These are phyloP conservation scores for Scedosporium boydii DNA, from an alignment of 2,329 filamentous ascomycete genomes.

Conservation along the genomic window DNA sequence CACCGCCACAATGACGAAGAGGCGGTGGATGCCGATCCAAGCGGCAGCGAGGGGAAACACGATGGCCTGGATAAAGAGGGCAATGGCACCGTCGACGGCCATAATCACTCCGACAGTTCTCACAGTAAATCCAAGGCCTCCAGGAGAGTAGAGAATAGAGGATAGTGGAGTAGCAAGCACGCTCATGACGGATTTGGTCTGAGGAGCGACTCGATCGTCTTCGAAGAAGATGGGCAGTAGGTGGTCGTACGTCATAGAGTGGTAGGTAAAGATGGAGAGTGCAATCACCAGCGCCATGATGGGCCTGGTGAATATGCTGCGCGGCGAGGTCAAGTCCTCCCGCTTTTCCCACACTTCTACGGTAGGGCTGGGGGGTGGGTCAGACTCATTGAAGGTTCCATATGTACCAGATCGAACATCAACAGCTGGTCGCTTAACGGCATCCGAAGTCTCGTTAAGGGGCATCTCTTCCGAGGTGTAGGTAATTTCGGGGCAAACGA, in stretches of 20 bases:
- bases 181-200: conserved; percentile 13
- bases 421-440: conserved; percentile 61
- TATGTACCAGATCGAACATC: conserved; percentile 50
- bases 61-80: conserved; percentile 48
- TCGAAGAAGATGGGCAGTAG: conserved; percentile 89
- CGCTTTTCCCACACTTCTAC: conserved; percentile 19
- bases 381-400: conserved; percentile 39
- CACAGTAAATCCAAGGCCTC: conserved; percentile 53
- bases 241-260: conserved; percentile 92
- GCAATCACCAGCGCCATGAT: conserved; percentile 54
- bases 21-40: conserved; percentile 46
- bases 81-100: conserved; percentile 49
- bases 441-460: conserved; percentile 64
- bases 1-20: conserved; percentile 48
- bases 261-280: conserved; percentile 84
- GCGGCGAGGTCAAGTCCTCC: conserved; percentile 8
- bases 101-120: conserved; percentile 53
- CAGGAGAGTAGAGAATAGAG: conserved; percentile 43
- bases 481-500: conserved; percentile 39
- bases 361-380: background rate
- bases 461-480: conserved; percentile 51
- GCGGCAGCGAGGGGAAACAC: conserved; percentile 52
- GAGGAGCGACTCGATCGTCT: conserved; percentile 45
- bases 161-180: conserved; percentile 17
- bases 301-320: conserved; percentile 9